Evolutionary conservation across 2,329 filamentous ascomycete genomes (phyloP).

Genomic region (Amauroascus niger): DNA sequence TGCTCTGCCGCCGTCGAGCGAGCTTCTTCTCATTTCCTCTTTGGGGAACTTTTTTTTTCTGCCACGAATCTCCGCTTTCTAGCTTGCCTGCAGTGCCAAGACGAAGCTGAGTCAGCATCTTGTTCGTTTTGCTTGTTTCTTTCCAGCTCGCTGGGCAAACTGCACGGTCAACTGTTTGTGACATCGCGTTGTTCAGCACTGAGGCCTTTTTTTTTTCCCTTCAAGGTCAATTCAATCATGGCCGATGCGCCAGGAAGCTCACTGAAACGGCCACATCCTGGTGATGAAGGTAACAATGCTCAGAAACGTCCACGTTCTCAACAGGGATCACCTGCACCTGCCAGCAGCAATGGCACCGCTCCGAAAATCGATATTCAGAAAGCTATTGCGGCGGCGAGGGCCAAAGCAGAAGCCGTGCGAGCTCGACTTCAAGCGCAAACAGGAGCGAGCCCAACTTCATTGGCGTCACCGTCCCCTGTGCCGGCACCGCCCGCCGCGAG

Average conservation of each 20-base stretch:
- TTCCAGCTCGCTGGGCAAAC: too few relatives aligned
- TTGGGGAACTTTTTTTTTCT: conserved; percentile 10
- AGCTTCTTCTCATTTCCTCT: too few relatives aligned
- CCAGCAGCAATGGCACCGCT: conserved; percentile 27
- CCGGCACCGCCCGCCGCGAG: conserved; percentile 25
- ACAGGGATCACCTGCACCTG: conserved; percentile 40
- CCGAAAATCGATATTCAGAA: conserved; percentile 39
- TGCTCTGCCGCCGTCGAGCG: not conserved
- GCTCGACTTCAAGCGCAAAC: conserved; percentile 36
- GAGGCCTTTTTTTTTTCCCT: not conserved
- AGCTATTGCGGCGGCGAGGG: conserved; percentile 40
- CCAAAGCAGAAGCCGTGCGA: conserved; percentile 42
- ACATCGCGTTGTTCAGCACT: not conserved
- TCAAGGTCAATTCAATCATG: conserved; percentile 28
- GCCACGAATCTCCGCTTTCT: conserved; percentile 2
- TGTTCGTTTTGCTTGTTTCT: not conserved
- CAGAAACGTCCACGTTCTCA: conserved; percentile 43
- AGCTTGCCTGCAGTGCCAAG: not conserved
- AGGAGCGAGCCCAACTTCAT: conserved; percentile 23
- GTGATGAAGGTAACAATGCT: conserved; percentile 37
- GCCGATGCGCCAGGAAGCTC: conserved; percentile 35
- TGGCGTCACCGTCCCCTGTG: conserved; percentile 30
- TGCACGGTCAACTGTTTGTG: not conserved
- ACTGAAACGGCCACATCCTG: conserved; percentile 42
- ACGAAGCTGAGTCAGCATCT: conserved; percentile 4